Percentiles rank a stretch among this genome's conserved stretches.
These are phyloP conservation scores for Arxiozyma telluris DNA, from an alignment of 1,139 yeast species.

Conservation along the genomic window DNA sequence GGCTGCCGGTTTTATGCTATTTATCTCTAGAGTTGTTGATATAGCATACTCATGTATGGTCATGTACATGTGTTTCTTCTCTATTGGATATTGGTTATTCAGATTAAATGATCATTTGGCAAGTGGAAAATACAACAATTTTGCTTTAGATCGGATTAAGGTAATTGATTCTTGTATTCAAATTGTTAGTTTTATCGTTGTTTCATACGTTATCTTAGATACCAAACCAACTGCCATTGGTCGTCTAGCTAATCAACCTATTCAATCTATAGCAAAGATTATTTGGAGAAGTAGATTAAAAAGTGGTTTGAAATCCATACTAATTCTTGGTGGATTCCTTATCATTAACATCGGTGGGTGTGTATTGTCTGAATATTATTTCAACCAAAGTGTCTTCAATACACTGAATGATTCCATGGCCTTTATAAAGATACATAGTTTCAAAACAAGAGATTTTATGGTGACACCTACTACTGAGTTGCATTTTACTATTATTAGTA, in stretches of 20 bases:
- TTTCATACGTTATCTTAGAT: not conserved
- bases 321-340: not conserved
- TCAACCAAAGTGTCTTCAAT: not conserved
- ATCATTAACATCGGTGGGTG: not conserved
- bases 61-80: not conserved
- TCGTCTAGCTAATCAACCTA: conserved; percentile 1
- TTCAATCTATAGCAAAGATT: not conserved
- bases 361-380: conserved; percentile 1
- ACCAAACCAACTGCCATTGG: conserved; percentile 2
- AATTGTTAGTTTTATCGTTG: not conserved
- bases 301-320: not conserved
- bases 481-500: not conserved
- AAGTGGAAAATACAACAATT: not conserved
- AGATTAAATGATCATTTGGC: not conserved
- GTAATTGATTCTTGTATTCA: conserved; percentile 1
- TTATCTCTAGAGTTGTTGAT: not conserved
- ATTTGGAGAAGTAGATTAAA: conserved; percentile 1
- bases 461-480: not conserved
- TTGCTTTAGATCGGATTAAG: not conserved
- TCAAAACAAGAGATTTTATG: not conserved
- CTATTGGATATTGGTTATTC: conserved; percentile 1
- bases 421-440: not conserved
- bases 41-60: not conserved
- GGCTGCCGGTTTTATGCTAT: not conserved
- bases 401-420: not conserved